Evolutionary conservation across 192 early-diverging fungal species (phyloP).

Genomic region (Entrophospora sp.): DNA sequence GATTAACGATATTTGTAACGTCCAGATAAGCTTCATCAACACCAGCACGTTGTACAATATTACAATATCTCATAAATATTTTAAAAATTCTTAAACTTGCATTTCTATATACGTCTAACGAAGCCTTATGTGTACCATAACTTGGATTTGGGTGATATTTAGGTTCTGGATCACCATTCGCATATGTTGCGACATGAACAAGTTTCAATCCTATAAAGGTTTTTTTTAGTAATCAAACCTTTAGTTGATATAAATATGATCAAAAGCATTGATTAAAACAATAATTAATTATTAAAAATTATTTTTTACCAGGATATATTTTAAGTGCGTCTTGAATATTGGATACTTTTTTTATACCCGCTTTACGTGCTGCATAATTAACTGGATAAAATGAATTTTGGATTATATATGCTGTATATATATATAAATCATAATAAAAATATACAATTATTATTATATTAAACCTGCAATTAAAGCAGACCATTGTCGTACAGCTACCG

Average conservation of each 20-base stretch:
- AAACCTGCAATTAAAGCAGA: constrained; percentile 64
- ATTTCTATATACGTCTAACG: too few relatives aligned
- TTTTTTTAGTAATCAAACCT: neutral
- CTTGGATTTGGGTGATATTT: constrained; percentile 60
- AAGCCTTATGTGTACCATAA: constrained; percentile 71
- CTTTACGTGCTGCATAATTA: constrained; percentile 83
- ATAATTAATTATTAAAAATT: neutral
- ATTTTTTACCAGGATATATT: constrained; percentile 43
- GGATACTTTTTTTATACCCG: too few relatives aligned
- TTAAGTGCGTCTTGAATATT: too few relatives aligned
- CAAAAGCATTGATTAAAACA: too few relatives aligned
- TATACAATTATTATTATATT: neutral
- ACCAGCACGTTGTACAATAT: constrained; percentile 60
- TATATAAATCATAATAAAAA: too few relatives aligned
- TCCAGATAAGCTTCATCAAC: constrained; percentile 90
- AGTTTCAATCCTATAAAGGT: constrained; percentile 43
- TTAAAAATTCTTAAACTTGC: constrained; percentile 67
- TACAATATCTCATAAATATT: constrained; percentile 49
- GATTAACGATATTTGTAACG: too few relatives aligned
- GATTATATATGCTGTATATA: too few relatives aligned
- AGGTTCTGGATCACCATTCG: constrained; percentile 69
- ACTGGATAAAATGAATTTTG: constrained; percentile 36
- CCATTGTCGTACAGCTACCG: constrained; percentile 90
- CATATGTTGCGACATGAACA: too few relatives aligned
- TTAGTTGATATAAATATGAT: neutral